Conservation (phyloP, 352 stramenopile genomes). For the Pythium utonaiense region DNA sequence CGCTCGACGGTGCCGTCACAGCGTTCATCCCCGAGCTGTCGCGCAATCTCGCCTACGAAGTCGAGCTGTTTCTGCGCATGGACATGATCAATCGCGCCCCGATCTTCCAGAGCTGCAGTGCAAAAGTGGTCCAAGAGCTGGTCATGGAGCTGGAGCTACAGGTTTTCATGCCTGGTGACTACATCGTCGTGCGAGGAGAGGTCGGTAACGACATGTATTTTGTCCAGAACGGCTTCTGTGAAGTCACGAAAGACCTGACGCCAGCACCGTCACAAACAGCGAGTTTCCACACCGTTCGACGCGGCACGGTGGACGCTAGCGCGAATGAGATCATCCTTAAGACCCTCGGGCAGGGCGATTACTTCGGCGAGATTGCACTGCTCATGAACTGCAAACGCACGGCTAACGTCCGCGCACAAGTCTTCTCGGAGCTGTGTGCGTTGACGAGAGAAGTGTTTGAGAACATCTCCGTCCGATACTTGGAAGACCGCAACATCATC, state of each 20-base stretch:
- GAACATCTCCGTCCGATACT: conserved; percentile 65
- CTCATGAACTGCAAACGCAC: conserved; percentile 85
- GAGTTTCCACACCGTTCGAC: conserved; percentile 7
- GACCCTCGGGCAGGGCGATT: conserved; percentile 64
- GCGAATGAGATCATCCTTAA: conserved; percentile 65
- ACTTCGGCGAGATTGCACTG: conserved; percentile 79
- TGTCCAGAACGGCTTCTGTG: conserved; percentile 70
- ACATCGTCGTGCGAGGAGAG: conserved; percentile 76
- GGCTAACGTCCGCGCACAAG: conserved; percentile 63
- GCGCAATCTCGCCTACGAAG: conserved; percentile 78
- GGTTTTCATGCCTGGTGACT: conserved; percentile 85
- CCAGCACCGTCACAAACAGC: conserved; percentile 8
- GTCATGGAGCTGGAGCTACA: conserved; percentile 81
- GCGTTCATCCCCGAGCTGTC: conserved; percentile 79
- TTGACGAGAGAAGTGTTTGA: conserved; percentile 76
- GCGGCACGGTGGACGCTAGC: conserved; percentile 4
- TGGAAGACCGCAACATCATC: conserved; percentile 76
- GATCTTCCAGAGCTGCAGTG: conserved; percentile 79
- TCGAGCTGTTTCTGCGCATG: conserved; percentile 79
- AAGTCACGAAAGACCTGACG: conserved; percentile 70
- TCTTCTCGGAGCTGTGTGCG: conserved; percentile 76
- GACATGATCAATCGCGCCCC: conserved; percentile 86
- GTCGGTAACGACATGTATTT: conserved; percentile 89
- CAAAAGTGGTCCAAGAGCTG: conserved; percentile 80
- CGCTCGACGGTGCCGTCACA: conserved; percentile 66